A percentile compares a stretch with the other conserved stretches of the same genome.
phyloP scores from a whole-genome alignment of 495 filamentous ascomycete genomes.

The Aspergillus indologenus region DNA sequence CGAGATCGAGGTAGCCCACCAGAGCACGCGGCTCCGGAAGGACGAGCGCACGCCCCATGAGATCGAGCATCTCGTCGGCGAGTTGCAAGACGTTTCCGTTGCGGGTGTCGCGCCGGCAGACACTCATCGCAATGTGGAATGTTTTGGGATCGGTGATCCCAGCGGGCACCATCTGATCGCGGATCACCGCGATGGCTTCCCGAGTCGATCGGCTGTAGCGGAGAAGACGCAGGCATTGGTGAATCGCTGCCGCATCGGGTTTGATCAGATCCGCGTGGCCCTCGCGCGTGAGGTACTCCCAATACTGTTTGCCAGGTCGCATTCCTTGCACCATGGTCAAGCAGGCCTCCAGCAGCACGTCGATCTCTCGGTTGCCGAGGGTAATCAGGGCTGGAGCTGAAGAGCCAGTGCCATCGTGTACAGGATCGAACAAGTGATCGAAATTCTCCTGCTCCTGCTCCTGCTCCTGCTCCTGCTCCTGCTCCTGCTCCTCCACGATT shows the following conservation, averaged over 20 bases:
- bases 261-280: constrained; percentile 43
- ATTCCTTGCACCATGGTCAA: constrained; percentile 29
- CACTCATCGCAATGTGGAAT: constrained; percentile 68
- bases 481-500: no score
- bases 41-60: constrained; percentile 46
- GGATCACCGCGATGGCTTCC: constrained; percentile 51
- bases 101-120: constrained; percentile 66
- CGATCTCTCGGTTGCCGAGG: constrained; percentile 66
- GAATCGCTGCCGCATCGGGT: constrained; percentile 68
- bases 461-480: constrained; percentile 15
- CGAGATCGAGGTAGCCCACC: constrained; percentile 27
- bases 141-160: constrained; percentile 43
- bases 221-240: constrained; percentile 65
- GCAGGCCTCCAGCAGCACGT: constrained; percentile 63
- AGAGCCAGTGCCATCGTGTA: constrained; percentile 15
- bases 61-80: constrained; percentile 54
- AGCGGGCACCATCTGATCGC: constrained; percentile 38
- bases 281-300: constrained; percentile 61
- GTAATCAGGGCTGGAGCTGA: not conserved
- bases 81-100: constrained; percentile 60
- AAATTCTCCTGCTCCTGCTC: constrained; percentile 32
- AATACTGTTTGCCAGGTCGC: constrained; percentile 58
- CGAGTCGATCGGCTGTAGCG: constrained; percentile 57
- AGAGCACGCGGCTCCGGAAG: constrained; percentile 38
- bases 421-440: constrained; percentile 35